phyloP scores from a whole-genome alignment of 2,329 filamentous ascomycete genomes.

The Sporothrix mexicana region DNA sequence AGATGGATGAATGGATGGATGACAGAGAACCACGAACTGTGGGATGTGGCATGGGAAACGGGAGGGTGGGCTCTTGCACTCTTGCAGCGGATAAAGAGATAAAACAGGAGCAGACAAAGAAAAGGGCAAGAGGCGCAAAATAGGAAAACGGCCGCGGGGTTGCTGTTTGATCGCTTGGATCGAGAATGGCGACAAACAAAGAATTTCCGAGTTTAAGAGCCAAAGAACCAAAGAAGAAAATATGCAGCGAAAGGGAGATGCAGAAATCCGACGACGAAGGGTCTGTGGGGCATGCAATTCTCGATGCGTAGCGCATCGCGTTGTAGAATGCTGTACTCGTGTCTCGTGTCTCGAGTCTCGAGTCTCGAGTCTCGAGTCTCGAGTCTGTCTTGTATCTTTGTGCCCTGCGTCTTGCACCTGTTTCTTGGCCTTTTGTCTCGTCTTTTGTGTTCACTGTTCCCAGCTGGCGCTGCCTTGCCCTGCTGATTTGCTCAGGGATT shows the following conservation, averaged over 20 bases:
- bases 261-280: constrained; percentile 11
- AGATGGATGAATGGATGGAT: background rate
- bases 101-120: constrained; percentile 22
- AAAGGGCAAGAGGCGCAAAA: background rate
- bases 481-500: background rate
- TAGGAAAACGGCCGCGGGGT: background rate
- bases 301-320: background rate
- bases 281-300: constrained; percentile 16
- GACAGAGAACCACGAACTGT: constrained; percentile 5
- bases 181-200: no score
- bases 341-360: constrained; percentile 8
- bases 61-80: constrained; percentile 12
- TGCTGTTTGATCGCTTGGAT: constrained; percentile 20
- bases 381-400: background rate
- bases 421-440: background rate
- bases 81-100: constrained; percentile 10
- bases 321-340: background rate
- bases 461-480: background rate
- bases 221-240: constrained; percentile 4
- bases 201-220: no score
- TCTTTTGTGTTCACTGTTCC: background rate
- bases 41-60: constrained; percentile 1
- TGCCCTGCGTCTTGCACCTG: background rate
- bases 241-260: background rate
- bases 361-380: background rate